phyloP scores from a whole-genome alignment of 2,329 filamentous ascomycete genomes.

The Trichophyton benhamiae region DNA sequence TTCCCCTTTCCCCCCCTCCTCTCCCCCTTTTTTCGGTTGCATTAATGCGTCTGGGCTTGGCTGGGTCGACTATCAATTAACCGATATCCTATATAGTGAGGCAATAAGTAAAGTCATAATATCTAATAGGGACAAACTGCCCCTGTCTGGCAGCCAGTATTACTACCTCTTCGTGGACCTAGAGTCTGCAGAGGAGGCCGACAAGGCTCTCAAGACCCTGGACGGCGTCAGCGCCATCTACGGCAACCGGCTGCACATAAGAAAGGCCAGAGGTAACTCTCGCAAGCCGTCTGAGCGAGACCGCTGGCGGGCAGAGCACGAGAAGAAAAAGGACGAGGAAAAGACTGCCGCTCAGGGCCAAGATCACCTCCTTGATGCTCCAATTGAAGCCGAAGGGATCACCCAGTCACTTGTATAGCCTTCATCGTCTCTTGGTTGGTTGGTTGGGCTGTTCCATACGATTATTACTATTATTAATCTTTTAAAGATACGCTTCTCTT shows the following conservation, averaged over 20 bases:
- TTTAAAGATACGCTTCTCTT: background rate
- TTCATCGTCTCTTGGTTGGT: background rate
- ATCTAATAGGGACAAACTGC: conserved; percentile 43
- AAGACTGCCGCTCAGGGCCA: background rate
- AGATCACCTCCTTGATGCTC: background rate
- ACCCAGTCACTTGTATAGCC: background rate
- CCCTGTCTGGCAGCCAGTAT: conserved; percentile 45
- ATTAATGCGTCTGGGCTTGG: too few relatives aligned
- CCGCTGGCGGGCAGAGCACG: conserved; percentile 13
- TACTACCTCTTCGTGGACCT: conserved; percentile 56
- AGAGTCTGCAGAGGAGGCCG: conserved; percentile 41
- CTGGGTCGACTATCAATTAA: background rate
- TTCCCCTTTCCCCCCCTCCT: background rate
- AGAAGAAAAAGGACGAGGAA: conserved; percentile 3
- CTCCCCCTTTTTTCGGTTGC: too few relatives aligned
- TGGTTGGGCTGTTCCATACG: background rate
- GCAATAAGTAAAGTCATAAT: conserved; percentile 45
- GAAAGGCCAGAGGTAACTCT: conserved; percentile 29
- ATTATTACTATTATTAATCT: background rate
- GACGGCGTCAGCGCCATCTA: conserved; percentile 30
- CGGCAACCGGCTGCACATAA: conserved; percentile 29
- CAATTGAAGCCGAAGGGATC: background rate
- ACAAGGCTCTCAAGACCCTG: conserved; percentile 38
- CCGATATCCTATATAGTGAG: conserved; percentile 20
- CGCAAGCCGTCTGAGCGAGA: conserved; percentile 21